Percentiles rank a stretch among this genome's conserved stretches.
These are phyloP conservation scores for Wilcoxina mikolae DNA, from an alignment of 495 filamentous ascomycete species.

Conservation along the genomic window DNA sequence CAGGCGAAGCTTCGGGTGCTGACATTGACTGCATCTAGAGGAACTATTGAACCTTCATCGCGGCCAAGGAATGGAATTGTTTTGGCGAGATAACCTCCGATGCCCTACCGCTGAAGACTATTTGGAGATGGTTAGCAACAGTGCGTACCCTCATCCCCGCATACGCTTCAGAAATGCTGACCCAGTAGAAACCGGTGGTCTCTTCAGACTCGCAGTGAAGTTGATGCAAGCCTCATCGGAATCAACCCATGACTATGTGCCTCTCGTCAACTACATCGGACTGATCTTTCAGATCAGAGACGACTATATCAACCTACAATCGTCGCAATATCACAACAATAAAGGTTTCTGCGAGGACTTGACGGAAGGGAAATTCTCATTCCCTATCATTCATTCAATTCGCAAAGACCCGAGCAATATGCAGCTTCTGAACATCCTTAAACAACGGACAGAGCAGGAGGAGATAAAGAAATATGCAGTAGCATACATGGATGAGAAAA, in stretches of 20 bases:
- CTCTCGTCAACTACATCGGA: constrained; percentile 78
- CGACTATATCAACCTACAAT: constrained; percentile 82
- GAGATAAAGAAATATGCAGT: constrained; percentile 87
- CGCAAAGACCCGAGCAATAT: constrained; percentile 63
- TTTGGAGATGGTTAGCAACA: constrained; percentile 96
- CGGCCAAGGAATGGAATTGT: constrained; percentile 94
- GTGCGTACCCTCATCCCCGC: constrained; percentile 10
- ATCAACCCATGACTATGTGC: constrained; percentile 51
- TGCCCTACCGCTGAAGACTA: constrained; percentile 95
- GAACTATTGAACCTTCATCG: constrained; percentile 89
- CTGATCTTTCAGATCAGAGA: constrained; percentile 94
- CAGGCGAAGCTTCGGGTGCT: not conserved
- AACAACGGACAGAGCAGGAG: constrained; percentile 71
- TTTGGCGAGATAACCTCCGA: constrained; percentile 86
- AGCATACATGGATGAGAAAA: constrained; percentile 78
- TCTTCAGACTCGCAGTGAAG: constrained; percentile 87
- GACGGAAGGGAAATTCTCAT: constrained; percentile 96
- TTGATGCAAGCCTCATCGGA: constrained; percentile 75
- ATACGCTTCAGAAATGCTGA: not conserved
- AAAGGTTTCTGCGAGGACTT: constrained; percentile 95
- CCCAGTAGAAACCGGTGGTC: constrained; percentile 61
- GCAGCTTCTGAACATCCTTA: constrained; percentile 78
- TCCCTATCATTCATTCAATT: constrained; percentile 91
- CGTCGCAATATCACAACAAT: constrained; percentile 58
- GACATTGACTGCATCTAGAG: constrained; percentile 33